Percentiles rank a stretch among this genome's conserved stretches.
These are phyloP conservation scores for Rosa rugosa DNA, from an alignment of 306 rosid genomes.

Conservation along the genomic window DNA sequence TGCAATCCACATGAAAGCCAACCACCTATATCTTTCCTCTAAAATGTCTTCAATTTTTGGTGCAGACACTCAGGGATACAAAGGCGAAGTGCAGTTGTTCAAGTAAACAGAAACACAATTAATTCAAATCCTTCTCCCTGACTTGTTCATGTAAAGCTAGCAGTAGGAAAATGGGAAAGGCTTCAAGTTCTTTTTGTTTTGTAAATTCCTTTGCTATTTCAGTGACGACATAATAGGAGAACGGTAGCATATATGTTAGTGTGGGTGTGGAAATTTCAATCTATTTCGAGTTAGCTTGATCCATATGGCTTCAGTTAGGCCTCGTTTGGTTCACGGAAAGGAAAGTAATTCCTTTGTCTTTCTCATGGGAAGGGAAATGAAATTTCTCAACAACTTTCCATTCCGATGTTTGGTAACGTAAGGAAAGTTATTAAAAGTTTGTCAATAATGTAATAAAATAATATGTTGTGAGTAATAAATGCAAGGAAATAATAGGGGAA, in stretches of 20 bases:
- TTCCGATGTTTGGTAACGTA: too few species aligned
- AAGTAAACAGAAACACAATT: conserved; percentile 41
- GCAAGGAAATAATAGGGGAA: too few species aligned
- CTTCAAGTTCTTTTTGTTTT: background rate
- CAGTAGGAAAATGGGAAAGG: conserved; percentile 15
- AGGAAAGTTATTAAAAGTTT: too few species aligned
- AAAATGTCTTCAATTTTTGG: background rate
- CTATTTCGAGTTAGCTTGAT: background rate
- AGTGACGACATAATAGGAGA: background rate
- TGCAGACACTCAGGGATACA: conserved; percentile 64
- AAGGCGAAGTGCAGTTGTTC: conserved; percentile 72
- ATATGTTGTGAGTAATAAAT: too few species aligned
- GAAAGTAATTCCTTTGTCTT: too few species aligned
- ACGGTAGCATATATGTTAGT: background rate
- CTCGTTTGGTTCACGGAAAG: too few species aligned
- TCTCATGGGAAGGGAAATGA: too few species aligned
- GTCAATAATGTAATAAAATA: too few species aligned
- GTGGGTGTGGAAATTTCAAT: background rate
- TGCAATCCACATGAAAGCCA: conserved; percentile 12
- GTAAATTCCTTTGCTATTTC: background rate
- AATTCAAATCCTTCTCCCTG: conserved; percentile 24
- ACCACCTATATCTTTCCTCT: conserved; percentile 21
- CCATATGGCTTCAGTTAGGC: too few species aligned
- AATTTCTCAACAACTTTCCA: too few species aligned
- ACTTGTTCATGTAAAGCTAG: conserved; percentile 39